phyloP scores from a whole-genome alignment of 73 alveolate genomes.

The Tetrahymena thermophila region DNA sequence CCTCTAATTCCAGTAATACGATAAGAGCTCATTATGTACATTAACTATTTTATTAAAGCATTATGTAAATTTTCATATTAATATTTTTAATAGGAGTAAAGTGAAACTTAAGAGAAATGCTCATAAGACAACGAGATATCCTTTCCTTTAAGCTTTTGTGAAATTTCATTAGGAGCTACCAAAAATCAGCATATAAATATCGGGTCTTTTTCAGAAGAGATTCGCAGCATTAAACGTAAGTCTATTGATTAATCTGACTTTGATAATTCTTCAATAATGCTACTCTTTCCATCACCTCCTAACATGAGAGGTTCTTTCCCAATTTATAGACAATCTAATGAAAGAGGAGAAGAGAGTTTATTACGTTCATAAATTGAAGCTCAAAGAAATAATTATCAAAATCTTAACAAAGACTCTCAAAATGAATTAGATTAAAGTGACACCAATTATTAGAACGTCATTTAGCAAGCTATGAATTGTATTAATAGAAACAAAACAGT shows the following conservation, averaged over 20 bases:
- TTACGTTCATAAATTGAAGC: background rate
- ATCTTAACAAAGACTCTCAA: background rate
- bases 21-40: background rate
- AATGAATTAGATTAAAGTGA: background rate
- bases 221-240: background rate
- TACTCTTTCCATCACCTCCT: background rate
- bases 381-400: background rate
- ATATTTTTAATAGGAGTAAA: background rate
- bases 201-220: background rate
- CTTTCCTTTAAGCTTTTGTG: background rate
- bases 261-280: background rate
- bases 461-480: background rate
- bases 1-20: background rate
- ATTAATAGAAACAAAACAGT: background rate
- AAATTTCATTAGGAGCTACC: background rate
- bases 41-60: background rate
- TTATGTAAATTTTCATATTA: background rate
- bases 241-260: background rate
- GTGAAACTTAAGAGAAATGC: background rate
- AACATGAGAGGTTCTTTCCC: background rate
- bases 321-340: background rate
- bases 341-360: background rate
- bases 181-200: background rate
- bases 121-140: background rate
- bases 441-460: background rate